A percentile compares a stretch with the other conserved stretches of the same genome.
These are phyloP conservation scores for Zygotorulaspora mrakii DNA, from an alignment of 1,139 yeast species.

Conservation along the genomic window DNA sequence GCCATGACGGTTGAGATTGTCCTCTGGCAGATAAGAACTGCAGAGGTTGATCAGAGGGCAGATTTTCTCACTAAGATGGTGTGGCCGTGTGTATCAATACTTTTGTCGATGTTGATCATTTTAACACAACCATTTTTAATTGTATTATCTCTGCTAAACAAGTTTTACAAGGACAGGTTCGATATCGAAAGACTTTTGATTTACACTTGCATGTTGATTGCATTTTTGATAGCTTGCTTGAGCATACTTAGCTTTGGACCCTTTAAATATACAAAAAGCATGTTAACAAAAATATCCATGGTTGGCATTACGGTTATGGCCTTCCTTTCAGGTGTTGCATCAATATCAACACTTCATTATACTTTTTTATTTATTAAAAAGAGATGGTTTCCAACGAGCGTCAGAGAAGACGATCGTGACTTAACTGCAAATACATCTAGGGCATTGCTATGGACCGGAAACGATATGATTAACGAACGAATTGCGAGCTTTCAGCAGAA, in stretches of 20 bases:
- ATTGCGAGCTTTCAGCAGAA: constrained; percentile 21
- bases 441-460: constrained; percentile 27
- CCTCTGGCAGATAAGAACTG: constrained; percentile 33
- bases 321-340: constrained; percentile 67
- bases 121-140: constrained; percentile 37
- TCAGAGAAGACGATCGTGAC: constrained; percentile 5
- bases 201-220: constrained; percentile 24
- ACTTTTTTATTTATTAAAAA: constrained; percentile 28
- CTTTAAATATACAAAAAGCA: constrained; percentile 40
- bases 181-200: constrained; percentile 27
- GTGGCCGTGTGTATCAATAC: constrained; percentile 31
- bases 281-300: constrained; percentile 58
- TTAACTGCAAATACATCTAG: constrained; percentile 15
- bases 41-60: constrained; percentile 22
- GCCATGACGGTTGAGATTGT: constrained; percentile 32
- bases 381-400: constrained; percentile 7
- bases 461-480: constrained; percentile 19
- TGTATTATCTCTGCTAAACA: constrained; percentile 33
- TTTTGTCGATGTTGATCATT: constrained; percentile 25
- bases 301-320: constrained; percentile 74
- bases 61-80: constrained; percentile 25
- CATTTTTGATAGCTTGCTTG: constrained; percentile 22
- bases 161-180: constrained; percentile 34
- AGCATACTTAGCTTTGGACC: constrained; percentile 29
- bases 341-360: constrained; percentile 62